A percentile compares a stretch with the other conserved stretches of the same genome.
Evolutionary conservation across 2,329 filamentous ascomycete genomes (phyloP).

Genomic region (Microdochium trichocladiopsis): DNA sequence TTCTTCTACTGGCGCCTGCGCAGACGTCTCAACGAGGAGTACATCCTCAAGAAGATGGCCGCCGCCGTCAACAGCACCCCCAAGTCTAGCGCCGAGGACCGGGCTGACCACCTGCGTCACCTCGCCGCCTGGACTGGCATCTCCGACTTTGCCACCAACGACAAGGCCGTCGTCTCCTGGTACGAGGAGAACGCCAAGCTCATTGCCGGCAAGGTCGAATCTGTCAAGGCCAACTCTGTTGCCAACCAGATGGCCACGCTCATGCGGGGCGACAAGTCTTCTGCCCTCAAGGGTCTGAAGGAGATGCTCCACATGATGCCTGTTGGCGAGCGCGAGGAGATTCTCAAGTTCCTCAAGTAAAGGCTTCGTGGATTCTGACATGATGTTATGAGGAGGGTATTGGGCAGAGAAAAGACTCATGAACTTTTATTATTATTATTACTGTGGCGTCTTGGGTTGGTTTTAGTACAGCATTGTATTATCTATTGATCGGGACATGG

Average conservation of each 20-base stretch:
- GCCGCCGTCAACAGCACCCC: slow-evolving; percentile 24
- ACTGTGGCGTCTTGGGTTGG: no score
- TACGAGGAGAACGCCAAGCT: slow-evolving; percentile 90
- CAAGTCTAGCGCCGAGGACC: slow-evolving; percentile 35
- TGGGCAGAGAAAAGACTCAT: not conserved
- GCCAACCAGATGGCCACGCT: slow-evolving; percentile 37
- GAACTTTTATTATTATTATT: no score
- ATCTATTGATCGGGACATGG: no score
- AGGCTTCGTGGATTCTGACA: not conserved
- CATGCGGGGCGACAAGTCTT: slow-evolving; percentile 46
- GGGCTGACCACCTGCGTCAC: slow-evolving; percentile 62
- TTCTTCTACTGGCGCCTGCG: slow-evolving; percentile 99
- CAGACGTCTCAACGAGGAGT: slow-evolving; percentile 93
- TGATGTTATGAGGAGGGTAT: not conserved
- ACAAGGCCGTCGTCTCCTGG: slow-evolving; percentile 83
- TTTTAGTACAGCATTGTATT: no score
- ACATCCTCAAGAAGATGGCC: slow-evolving; percentile 86
- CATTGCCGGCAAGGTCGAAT: slow-evolving; percentile 78
- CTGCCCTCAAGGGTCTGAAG: slow-evolving; percentile 77
- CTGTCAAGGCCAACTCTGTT: slow-evolving; percentile 67
- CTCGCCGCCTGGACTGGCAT: slow-evolving; percentile 81
- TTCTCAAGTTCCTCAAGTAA: slow-evolving; percentile 54
- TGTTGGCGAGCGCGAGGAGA: slow-evolving; percentile 78
- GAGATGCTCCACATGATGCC: slow-evolving; percentile 82
- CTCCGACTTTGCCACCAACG: slow-evolving; percentile 68